Conservation (phyloP, 768 basidiomycete genomes). For the Suillus fuscotomentosus region DNA sequence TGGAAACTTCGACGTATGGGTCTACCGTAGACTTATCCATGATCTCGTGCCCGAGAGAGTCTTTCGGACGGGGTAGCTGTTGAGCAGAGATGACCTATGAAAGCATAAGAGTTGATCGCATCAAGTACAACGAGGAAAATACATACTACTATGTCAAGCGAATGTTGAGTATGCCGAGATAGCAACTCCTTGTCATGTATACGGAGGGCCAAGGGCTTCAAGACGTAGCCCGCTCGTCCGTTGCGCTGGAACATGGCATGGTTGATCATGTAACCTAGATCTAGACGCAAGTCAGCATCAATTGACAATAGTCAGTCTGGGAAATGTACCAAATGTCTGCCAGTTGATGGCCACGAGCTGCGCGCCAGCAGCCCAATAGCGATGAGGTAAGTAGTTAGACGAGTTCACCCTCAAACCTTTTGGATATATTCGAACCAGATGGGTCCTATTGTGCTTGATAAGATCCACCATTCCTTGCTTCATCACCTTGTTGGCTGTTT, state of each 20-base stretch:
- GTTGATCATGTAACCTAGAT: conserved; percentile 89
- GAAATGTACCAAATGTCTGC: conserved; percentile 84
- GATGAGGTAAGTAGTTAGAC: conserved; percentile 85
- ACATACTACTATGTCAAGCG: conserved; percentile 62
- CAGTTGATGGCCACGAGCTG: conserved; percentile 96
- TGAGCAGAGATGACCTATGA: conserved; percentile 80
- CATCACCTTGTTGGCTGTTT: conserved; percentile 70
- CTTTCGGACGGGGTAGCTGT: conserved; percentile 76
- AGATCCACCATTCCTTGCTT: conserved; percentile 67
- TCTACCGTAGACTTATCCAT: conserved; percentile 56
- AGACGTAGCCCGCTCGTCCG: conserved; percentile 83
- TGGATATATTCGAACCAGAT: conserved; percentile 85
- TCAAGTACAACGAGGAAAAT: background rate
- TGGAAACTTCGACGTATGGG: conserved; percentile 79
- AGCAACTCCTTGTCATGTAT: conserved; percentile 60
- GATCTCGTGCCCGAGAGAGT: conserved; percentile 60
- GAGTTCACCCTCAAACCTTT: conserved; percentile 79
- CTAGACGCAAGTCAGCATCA: conserved; percentile 36
- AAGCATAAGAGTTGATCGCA: conserved; percentile 1
- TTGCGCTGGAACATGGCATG: conserved; percentile 95
- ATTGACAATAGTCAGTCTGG: conserved; percentile 2
- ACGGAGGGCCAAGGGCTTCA: conserved; percentile 81
- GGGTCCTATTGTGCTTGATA: conserved; percentile 82
- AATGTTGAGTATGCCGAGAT: conserved; percentile 51
- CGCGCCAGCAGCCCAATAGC: conserved; percentile 85